These are phyloP conservation scores for Sporothrix globosa DNA, from an alignment of 2,329 filamentous ascomycete genomes.

Conservation along the genomic window DNA sequence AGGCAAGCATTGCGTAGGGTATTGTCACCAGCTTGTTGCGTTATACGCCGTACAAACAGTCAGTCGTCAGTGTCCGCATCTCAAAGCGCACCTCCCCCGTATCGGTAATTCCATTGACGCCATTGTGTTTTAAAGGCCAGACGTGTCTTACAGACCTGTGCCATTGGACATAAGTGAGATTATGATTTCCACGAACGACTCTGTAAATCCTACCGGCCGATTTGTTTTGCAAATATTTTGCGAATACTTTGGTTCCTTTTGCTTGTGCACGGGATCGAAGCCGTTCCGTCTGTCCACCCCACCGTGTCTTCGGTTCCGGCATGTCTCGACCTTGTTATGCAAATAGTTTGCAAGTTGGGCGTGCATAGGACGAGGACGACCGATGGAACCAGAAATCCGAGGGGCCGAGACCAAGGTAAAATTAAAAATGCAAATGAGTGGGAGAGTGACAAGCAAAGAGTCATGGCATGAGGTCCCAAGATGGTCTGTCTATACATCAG, in stretches of 20 bases:
- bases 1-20: too few relatives aligned
- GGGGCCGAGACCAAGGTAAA: background rate
- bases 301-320: slow-evolving; percentile 6
- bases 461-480: background rate
- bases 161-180: background rate
- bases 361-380: background rate
- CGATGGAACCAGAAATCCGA: background rate
- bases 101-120: background rate
- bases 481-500: too few relatives aligned
- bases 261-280: background rate
- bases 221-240: too few relatives aligned
- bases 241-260: background rate
- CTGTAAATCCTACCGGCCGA: background rate
- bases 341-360: background rate
- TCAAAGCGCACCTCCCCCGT: background rate
- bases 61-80: too few relatives aligned
- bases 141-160: background rate
- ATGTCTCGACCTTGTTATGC: background rate
- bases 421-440: background rate
- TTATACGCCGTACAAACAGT: too few relatives aligned
- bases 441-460: background rate
- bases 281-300: background rate
- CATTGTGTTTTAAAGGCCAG: background rate
- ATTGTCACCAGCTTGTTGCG: too few relatives aligned
- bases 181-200: background rate